Evolutionary conservation across 495 filamentous ascomycete species (phyloP), one percentile per base, ranked within the genome.

Genomic region (Penicillium lividum): DNA sequence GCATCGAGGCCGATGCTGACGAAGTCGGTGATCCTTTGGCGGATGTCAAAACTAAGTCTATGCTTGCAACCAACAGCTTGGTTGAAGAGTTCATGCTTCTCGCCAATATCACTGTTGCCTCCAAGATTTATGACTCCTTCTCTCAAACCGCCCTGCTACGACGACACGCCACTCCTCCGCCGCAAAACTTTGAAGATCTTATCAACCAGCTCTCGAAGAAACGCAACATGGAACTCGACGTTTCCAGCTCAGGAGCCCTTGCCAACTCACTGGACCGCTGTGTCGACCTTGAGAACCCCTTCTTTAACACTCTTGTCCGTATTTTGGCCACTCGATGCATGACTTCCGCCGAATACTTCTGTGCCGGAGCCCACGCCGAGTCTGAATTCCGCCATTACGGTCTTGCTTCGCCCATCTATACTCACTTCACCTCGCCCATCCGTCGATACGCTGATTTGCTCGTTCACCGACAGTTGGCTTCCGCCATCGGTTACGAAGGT

Each of bases 71-170:
- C 54, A 98, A 97, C 79, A 97, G 93, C 27, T 82, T 98, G 7
- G 94, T 98, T 27, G 94, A 98, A 67, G 94, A 98, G 65, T 98
- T 98, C 80, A 98, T 98, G 94, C 82, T 98, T 66, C 90, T 98
- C 67, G 94, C 95, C 78, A 98, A 98, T 74, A 96, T 90, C 68
- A 90, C 86, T 58, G 94, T 98, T 27, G 94, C 92, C 7, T 77
- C 83, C 40, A 95, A 90, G 67, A 91, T 95, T 63, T 90, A 93
- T 76, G 80, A 87, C 51, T 84, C 91, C 11, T 98, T 96, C 77
- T 92, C 94, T 0, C 93, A 97, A 71, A 98, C 93, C 2, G 95
- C 95, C 42, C 84, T 98, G 68, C 84, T 98, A 8, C 89, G 94
- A 51, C 85, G 94, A 33, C 94, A 98, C 79, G 90, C 84, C 33